Base-by-base conservation (phyloP, 148 eudicot genomes). In the Linanthus parryae region DNA sequence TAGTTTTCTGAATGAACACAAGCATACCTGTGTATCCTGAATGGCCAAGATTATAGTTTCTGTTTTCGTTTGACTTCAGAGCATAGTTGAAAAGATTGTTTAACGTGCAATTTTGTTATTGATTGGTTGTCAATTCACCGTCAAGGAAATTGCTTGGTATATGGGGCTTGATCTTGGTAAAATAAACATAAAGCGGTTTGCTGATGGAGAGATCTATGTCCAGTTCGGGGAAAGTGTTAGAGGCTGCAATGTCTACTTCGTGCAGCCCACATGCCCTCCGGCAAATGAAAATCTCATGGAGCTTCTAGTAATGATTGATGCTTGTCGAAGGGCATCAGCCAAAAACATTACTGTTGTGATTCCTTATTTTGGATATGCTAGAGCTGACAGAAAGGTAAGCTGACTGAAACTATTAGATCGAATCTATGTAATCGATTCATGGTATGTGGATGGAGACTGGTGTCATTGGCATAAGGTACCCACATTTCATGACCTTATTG, bases 271-370 rank as follows among this genome's bases (percentile, higher is more conserved):
- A 27, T 85, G 88, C 37, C 95, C 97, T 29, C 97, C 97, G 46
- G 97, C 95, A 38, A 89, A 89, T 50, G 97, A 89, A 64, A 89
- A 89, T 63, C 74, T 89, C 9, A 89, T 89, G 95, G 97, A 89
- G 62, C 95, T 89, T 65, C 58, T 79, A 54, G 49, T 89, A 37
- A 89, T 85, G 90, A 80, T 89, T 58, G 97, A 89, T 80, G 95
- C 97, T 56, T 89, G 97, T 57, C 65, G 95, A 42, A 82, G 97
- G 62, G 95, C 97, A 50, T 89, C 97, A 12, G 97, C 97, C 30
- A 89, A 89, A 54, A 85, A 63, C 51, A 89, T 89, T 49, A 85
- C 97, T 48, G 97, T 91, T 9, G 97, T 89, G 44, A 82, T 89
- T 54, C 97, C 97, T 16, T 89, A 89, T 66, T 89, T 89, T 64